A percentile compares a stretch with the other conserved stretches of the same genome.
phyloP scores from a whole-genome alignment of 805 yeast genomes.

The Wickerhamiella nectarea region DNA sequence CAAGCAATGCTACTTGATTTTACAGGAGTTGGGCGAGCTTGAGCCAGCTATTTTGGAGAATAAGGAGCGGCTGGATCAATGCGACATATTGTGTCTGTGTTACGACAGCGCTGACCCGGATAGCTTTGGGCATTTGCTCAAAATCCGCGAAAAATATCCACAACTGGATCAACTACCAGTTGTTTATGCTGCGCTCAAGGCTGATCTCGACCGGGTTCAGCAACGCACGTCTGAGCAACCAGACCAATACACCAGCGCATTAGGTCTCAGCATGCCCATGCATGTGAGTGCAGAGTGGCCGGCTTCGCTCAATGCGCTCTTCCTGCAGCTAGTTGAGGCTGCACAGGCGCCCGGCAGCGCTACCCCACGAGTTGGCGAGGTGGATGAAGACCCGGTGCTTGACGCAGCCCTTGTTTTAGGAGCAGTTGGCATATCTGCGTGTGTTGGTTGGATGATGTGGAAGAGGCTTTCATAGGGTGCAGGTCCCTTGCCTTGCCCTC shows the following conservation, averaged over 20 bases:
- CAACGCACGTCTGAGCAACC: constrained; percentile 81
- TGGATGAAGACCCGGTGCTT: constrained; percentile 6
- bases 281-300: constrained; percentile 89
- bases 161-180: constrained; percentile 57
- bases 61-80: constrained; percentile 51
- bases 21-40: constrained; percentile 80
- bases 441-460: neutral
- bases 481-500: too few relatives aligned
- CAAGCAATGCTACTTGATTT: constrained; percentile 79
- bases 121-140: constrained; percentile 70
- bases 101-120: constrained; percentile 96
- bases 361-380: constrained; percentile 31
- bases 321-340: constrained; percentile 77
- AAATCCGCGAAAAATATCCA: constrained; percentile 47
- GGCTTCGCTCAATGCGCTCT: constrained; percentile 68
- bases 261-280: constrained; percentile 63
- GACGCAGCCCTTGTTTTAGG: constrained; percentile 3
- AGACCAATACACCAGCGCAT: constrained; percentile 59
- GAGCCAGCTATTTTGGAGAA: constrained; percentile 75
- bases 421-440: neutral
- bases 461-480: too few relatives aligned
- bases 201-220: constrained; percentile 90
- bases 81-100: constrained; percentile 81
- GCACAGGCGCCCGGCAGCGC: constrained; percentile 66
- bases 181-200: constrained; percentile 82